Conservation (phyloP, 2,329 filamentous ascomycete species). For the Sporothrix brasiliensis region DNA sequence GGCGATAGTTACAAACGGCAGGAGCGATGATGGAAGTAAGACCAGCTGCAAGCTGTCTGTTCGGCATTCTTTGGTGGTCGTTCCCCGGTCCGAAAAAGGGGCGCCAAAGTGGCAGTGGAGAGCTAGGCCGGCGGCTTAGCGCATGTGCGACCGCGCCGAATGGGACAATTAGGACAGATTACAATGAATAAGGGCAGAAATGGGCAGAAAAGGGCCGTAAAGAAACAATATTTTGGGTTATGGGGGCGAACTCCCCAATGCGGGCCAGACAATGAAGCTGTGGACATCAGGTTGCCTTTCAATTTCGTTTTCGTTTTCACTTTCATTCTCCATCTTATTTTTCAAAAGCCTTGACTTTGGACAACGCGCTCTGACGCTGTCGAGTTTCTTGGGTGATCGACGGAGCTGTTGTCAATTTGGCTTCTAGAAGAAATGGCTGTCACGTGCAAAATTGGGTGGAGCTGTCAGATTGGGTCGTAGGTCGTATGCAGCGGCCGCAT, state of each 20-base stretch:
- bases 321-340: not conserved
- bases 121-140: constrained; percentile 17
- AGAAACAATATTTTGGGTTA: not conserved
- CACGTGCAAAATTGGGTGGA: constrained; percentile 11
- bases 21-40: constrained; percentile 15
- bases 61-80: too few relatives aligned
- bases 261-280: not conserved
- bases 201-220: constrained; percentile 1
- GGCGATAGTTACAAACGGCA: constrained; percentile 7
- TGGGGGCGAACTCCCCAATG: not conserved
- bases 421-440: constrained; percentile 17
- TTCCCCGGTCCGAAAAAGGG: constrained; percentile 18
- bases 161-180: constrained; percentile 16
- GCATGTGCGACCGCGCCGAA: constrained; percentile 15
- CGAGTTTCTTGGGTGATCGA: not conserved
- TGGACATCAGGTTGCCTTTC: not conserved
- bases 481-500: constrained; percentile 16
- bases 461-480: not conserved
- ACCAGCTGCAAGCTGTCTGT: not conserved
- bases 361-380: too few relatives aligned
- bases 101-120: constrained; percentile 22
- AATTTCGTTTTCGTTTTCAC: not conserved
- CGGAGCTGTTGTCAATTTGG: not conserved
- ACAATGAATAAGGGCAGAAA: not conserved
- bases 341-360: not conserved